Base-by-base conservation (phyloP, 139 green algal genomes). In the Chlorella vulgaris region DNA sequence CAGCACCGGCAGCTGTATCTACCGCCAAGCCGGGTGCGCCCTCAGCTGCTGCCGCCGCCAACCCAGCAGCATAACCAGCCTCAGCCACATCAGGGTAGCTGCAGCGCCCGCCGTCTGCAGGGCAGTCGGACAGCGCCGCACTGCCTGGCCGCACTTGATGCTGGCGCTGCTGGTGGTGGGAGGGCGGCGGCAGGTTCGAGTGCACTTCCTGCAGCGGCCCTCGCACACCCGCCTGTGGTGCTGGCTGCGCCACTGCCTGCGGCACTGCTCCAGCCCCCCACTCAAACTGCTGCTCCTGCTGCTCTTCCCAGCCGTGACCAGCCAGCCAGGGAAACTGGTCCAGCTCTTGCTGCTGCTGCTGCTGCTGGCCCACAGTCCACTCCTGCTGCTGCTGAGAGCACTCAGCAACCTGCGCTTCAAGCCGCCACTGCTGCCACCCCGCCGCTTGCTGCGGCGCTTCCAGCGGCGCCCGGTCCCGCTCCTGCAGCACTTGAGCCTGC, bases 401-500 rank as follows among this genome's bases (percentile, higher is more conserved):
- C 6, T 40, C n/a, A 7, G 62, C 58, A 65, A 24, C 10, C 58
- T 65, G 21, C 8, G 58, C 58, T 24, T 65, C 58, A 19, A 35
- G 62, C 62, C 40, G 62, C 28, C n/a, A 7, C 62, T 40, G 62
- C 62, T 69, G 62, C 62, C 7, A 10, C 62, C 40, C 7, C 62
- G 21, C 62, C 62, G 7, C 62, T 69, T 38, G 29, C 62, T 69
- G 29, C 62, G 7, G 26, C n/a, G n/a, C n/a, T n/a, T n/a, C n/a
- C n/a, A n/a, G n/a, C 62, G 10, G 7, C 62, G 24, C 7, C 58
- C 7, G 58, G 24, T 38, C 35, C 58, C 55, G 58, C 39, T 80
- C 58, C 1, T n/a, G 58, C 74, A 80, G 74, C 74, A 80, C 24
- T 39, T 55, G 38, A 1, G n/a, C 74, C 74, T 80, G 74, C 58